Evolutionary conservation across 768 basidiomycete species (phyloP).

Genomic region (Filobasidium wieringae): DNA sequence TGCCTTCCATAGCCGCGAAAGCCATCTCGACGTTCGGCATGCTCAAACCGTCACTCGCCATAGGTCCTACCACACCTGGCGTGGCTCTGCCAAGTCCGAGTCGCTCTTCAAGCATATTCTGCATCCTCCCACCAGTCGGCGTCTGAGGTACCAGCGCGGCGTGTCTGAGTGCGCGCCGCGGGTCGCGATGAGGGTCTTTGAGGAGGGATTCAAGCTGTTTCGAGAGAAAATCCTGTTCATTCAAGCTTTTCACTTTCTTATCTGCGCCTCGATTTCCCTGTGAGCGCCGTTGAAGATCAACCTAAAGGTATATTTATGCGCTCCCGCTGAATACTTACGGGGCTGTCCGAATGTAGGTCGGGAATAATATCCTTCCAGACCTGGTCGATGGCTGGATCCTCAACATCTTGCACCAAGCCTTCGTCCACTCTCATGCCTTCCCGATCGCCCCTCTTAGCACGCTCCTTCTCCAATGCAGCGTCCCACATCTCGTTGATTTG

Average conservation of each 20-base stretch:
- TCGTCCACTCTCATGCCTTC: slow-evolving; percentile 60
- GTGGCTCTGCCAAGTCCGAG: background rate
- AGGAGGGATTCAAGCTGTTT: slow-evolving; percentile 85
- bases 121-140: background rate
- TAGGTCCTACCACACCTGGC: slow-evolving; percentile 83
- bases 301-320: background rate
- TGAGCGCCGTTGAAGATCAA: too few species aligned
- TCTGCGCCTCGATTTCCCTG: background rate
- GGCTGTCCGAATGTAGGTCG: slow-evolving; percentile 55
- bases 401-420: slow-evolving; percentile 46
- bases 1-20: slow-evolving; percentile 71
- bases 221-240: slow-evolving; percentile 81
- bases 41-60: slow-evolving; percentile 73
- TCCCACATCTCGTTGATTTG: slow-evolving; percentile 26
- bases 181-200: slow-evolving; percentile 80
- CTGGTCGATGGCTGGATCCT: slow-evolving; percentile 48
- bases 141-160: slow-evolving; percentile 33
- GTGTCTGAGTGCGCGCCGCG: slow-evolving; percentile 73
- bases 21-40: slow-evolving; percentile 81
- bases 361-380: slow-evolving; percentile 58
- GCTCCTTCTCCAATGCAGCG: slow-evolving; percentile 15
- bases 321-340: slow-evolving; percentile 45
- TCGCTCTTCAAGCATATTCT: background rate
- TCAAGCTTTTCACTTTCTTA: slow-evolving; percentile 49
- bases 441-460: slow-evolving; percentile 43